Base-by-base conservation (phyloP, 2,329 filamentous ascomycete species). In the Neonectria sp. region DNA sequence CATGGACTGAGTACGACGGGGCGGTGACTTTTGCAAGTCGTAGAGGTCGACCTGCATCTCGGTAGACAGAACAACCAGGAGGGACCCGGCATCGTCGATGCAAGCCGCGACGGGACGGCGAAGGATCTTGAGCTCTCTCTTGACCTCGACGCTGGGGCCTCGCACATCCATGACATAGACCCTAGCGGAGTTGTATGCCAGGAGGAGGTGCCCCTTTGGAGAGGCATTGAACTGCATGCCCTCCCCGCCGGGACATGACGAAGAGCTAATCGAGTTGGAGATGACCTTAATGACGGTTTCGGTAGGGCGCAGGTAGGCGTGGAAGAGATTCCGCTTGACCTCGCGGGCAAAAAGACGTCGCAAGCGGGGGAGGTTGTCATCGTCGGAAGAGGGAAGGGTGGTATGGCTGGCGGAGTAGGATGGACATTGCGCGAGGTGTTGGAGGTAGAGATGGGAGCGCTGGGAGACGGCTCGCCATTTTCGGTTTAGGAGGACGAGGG, bases 21-120 rank as follows among this genome's bases (percentile, higher is more conserved):
- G 92, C 51, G 92, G 91, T 6, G 85, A 83, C 60, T 86, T 79
- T 4, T 84, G 83, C 27, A 97, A 85, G 73, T 93, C 89, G 79
- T 97, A 97, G n/a, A 97, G 81, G 74, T 97, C 93, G 68, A 97
- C 91, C 78, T 95, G 92, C 82, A 95, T 93, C 70, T 94, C 92
- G 6, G 89, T 93, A 29, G 94, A 94, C 55, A 96, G 84, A 6
- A 97, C 93, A 1, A 93, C 95, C 35, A 97, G 85, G 12, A 93
- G 82, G 12, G 88, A 89, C 17, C 92, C 93, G 79, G 95, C 90
- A 74, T 97, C 94, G 45, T 92, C 88, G 70, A 97, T 92, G 60
- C 94, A 93, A 15, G 92, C 91, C 6, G 93, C 90, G 24, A 92
- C 86, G 6, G 95, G 94, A 35, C 93, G 88, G 58, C 94, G 88